Conservation (phyloP, 352 stramenopile species). For the Thalassiosira mediterranea region DNA sequence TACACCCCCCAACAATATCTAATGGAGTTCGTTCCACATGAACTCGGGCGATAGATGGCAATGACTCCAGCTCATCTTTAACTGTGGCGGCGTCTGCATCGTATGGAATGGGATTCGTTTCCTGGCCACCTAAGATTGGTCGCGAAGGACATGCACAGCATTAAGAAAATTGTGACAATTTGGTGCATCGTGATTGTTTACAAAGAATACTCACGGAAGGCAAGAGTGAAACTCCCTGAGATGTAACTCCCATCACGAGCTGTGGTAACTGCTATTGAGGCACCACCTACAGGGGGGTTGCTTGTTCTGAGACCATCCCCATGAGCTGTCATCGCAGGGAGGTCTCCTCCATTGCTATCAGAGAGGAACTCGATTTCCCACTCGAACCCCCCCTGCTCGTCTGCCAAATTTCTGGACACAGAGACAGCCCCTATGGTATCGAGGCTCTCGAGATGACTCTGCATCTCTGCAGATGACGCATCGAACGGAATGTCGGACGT, state of each 20-base stretch:
- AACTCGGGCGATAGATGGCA: constrained; percentile 51
- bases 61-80: constrained; percentile 67
- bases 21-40: constrained; percentile 46
- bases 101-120: constrained; percentile 81
- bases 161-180: constrained; percentile 7
- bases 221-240: constrained; percentile 56
- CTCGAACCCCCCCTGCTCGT: constrained; percentile 62
- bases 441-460: constrained; percentile 66
- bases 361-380: constrained; percentile 74
- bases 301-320: constrained; percentile 58
- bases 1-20: constrained; percentile 86
- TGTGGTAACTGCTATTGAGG: constrained; percentile 37
- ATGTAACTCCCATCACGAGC: constrained; percentile 66
- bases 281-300: constrained; percentile 51
- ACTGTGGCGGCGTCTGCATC: constrained; percentile 86
- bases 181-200: background rate
- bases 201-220: constrained; percentile 45
- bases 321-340: constrained; percentile 57
- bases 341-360: constrained; percentile 66
- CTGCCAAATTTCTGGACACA: constrained; percentile 53
- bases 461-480: constrained; percentile 76
- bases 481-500: constrained; percentile 86
- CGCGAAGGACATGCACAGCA: background rate
- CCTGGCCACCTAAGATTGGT: constrained; percentile 40
- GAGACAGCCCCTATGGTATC: constrained; percentile 63